These are phyloP conservation scores for Arxiozyma slooffiae DNA, from an alignment of 1,139 yeast genomes.

Conservation along the genomic window DNA sequence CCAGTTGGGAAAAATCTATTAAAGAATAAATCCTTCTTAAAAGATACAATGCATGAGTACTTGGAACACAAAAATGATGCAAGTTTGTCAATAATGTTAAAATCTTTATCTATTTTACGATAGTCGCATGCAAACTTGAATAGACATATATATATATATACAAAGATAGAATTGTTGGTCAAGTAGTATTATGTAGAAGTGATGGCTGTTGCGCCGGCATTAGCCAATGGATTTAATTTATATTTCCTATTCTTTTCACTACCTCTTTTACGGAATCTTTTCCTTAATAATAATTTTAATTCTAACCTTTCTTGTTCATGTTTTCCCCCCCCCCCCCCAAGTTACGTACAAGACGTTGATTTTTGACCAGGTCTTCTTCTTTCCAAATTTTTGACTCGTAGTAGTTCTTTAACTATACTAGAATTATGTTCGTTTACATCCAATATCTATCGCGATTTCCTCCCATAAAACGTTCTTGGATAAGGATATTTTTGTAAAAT, in stretches of 20 bases:
- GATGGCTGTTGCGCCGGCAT: constrained; percentile 12
- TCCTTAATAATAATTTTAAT: constrained; percentile 30
- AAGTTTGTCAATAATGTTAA: constrained; percentile 16
- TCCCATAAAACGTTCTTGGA: constrained; percentile 1
- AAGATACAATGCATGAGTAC: constrained; percentile 37
- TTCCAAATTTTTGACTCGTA: constrained; percentile 19
- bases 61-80: constrained; percentile 10
- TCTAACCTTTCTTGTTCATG: constrained; percentile 36
- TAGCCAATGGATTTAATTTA: constrained; percentile 15
- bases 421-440: constrained; percentile 37
- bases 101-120: constrained; percentile 14
- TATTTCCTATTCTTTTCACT: constrained; percentile 38
- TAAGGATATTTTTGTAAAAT: constrained; percentile 26
- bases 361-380: constrained; percentile 42
- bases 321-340: constrained; percentile 36
- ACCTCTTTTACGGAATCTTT: constrained; percentile 41
- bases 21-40: constrained; percentile 40
- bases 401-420: constrained; percentile 27
- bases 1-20: constrained; percentile 61
- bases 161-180: constrained; percentile 6
- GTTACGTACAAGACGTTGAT: constrained; percentile 38
- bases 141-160: neutral
- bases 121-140: neutral
- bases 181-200: too few relatives aligned
- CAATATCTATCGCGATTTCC: constrained; percentile 23